Conservation (phyloP, 495 filamentous ascomycete species). For the Penicillium steckii region DNA sequence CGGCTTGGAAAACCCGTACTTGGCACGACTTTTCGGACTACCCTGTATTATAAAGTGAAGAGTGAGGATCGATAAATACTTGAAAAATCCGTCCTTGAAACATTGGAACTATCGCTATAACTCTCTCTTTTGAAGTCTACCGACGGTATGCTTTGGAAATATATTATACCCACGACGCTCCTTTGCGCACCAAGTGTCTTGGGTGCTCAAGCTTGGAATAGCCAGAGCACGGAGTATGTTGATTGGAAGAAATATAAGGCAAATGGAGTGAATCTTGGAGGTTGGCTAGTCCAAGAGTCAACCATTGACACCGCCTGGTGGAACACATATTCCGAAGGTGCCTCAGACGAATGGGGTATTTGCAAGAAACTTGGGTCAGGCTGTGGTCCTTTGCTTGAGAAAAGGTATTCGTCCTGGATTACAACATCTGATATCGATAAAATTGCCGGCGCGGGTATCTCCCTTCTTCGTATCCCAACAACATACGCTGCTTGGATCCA, state of each 20-base stretch:
- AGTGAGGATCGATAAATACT: too few species aligned
- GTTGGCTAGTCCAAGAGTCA: constrained; percentile 36
- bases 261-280: constrained; percentile 28
- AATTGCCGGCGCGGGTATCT: constrained; percentile 21
- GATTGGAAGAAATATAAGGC: constrained; percentile 8
- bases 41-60: too few species aligned
- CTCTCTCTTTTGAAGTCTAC: neutral
- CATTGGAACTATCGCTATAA: neutral
- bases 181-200: neutral
- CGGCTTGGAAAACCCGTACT: neutral
- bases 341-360: constrained; percentile 32
- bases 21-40: neutral
- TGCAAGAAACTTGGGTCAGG: constrained; percentile 23
- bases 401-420: constrained; percentile 31
- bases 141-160: neutral
- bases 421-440: constrained; percentile 28
- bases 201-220: neutral
- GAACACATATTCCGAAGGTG: constrained; percentile 18
- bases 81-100: too few species aligned
- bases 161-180: neutral
- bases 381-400: constrained; percentile 24
- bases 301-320: constrained; percentile 30
- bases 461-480: constrained; percentile 32
- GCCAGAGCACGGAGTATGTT: neutral
- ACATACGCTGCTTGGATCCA: constrained; percentile 21